Base-by-base conservation (phyloP, 805 yeast species). In the Cyberlindnera xylosilytica region DNA sequence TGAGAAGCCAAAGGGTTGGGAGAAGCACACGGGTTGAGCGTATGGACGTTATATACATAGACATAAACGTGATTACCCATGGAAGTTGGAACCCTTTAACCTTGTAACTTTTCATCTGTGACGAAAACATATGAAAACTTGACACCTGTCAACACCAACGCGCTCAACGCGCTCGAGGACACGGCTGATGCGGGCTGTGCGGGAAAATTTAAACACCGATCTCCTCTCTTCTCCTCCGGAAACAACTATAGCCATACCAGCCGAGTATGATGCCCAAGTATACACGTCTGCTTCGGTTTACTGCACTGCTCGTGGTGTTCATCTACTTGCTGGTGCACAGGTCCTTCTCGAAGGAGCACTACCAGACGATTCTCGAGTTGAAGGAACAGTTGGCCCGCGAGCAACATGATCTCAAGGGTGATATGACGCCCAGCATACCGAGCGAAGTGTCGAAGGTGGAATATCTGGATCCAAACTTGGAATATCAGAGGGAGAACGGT, bases 1-100 rank as follows among this genome's bases (percentile, higher is more conserved):
- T 53, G 62, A 68, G 47, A 83, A 81, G 66, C 88, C 87, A 42
- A 63, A 63, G 36, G 86, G 84, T 15, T 85, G 91, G 91, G 82
- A 81, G 60, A 69, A 72, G 50, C 79, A 74, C 49, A 59, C 74
- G 40, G 66, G 66, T 51, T 74, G 56, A 46, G 20, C 12, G 17
- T 10, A 13, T 15, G 9, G 9, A 20, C 20, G n/a, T n/a, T n/a
- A n/a, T n/a, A n/a, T n/a, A n/a, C n/a, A n/a, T n/a, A n/a, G n/a
- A n/a, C n/a, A n/a, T n/a, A n/a, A n/a, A n/a, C n/a, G n/a, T n/a
- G n/a, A n/a, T n/a, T n/a, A n/a, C n/a, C n/a, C n/a, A n/a, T n/a
- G n/a, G n/a, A n/a, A n/a, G n/a, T n/a, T n/a, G n/a, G n/a, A n/a
- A n/a, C n/a, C n/a, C n/a, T n/a, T n/a, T n/a, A n/a, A n/a, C n/a